These are phyloP conservation scores for Yamadazyma philogaea DNA, from an alignment of 805 yeast genomes.

Conservation along the genomic window DNA sequence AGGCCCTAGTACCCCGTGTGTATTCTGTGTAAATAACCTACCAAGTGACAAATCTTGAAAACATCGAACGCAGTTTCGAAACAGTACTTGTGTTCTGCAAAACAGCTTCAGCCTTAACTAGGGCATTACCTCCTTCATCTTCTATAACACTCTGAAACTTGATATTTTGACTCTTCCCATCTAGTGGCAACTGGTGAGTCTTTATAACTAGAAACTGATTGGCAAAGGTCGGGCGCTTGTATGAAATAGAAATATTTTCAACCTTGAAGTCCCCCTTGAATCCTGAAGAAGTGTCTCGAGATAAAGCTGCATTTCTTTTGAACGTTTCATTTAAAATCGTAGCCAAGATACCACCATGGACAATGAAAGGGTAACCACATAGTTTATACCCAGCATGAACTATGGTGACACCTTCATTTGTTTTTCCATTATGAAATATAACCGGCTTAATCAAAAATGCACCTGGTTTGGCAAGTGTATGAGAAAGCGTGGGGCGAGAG, in stretches of 20 bases:
- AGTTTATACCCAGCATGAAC: conserved; percentile 74
- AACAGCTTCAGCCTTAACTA: conserved; percentile 57
- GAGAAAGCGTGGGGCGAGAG: conserved; percentile 24
- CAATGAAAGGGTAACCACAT: conserved; percentile 82
- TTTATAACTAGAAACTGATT: conserved; percentile 71
- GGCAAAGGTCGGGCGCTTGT: conserved; percentile 72
- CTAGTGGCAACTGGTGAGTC: conserved; percentile 36
- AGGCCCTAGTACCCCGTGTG: background rate
- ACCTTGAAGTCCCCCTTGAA: conserved; percentile 49
- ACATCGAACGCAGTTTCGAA: background rate
- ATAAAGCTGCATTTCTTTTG: conserved; percentile 51
- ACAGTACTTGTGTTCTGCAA: conserved; percentile 35
- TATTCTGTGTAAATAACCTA: background rate
- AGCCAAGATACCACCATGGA: conserved; percentile 88
- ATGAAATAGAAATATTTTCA: conserved; percentile 46
- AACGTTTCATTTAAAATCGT: conserved; percentile 75
- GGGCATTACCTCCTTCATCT: conserved; percentile 47
- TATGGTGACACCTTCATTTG: conserved; percentile 60
- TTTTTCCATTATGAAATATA: conserved; percentile 55
- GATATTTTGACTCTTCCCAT: conserved; percentile 29
- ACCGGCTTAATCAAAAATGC: conserved; percentile 75
- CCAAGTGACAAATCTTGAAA: background rate
- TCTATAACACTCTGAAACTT: conserved; percentile 52
- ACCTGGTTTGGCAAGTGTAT: conserved; percentile 69
- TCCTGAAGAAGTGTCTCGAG: conserved; percentile 27